Base-by-base conservation (phyloP, 768 basidiomycete species). In the Calocybe gangraenosa region DNA sequence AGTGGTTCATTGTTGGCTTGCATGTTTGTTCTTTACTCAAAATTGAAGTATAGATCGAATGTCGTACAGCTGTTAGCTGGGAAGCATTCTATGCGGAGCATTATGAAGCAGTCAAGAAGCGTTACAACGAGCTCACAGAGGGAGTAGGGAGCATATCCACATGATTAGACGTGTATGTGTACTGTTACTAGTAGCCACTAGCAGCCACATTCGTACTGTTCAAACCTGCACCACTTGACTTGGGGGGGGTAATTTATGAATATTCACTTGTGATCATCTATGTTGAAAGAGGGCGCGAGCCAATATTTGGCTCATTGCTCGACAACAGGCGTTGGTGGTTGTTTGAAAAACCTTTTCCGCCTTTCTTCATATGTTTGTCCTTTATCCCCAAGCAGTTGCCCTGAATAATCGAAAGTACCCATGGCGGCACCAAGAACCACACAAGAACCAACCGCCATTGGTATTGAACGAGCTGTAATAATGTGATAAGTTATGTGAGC, bases 271-370 rank as follows among this genome's bases (percentile, higher is more conserved):
- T n/a, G n/a, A n/a, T n/a, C n/a, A n/a, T n/a, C n/a, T n/a, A n/a
- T n/a, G n/a, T n/a, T n/a, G n/a, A n/a, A n/a, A n/a, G n/a, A n/a
- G n/a, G n/a, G n/a, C n/a, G n/a, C n/a, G n/a, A n/a, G n/a, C n/a
- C n/a, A n/a, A n/a, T n/a, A n/a, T n/a, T n/a, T n/a, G n/a, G n/a
- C n/a, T n/a, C n/a, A n/a, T n/a, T n/a, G n/a, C 34, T 69, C 65
- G 50, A 68, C 54, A 48, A 70, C 51, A 38, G 66, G 62, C 50
- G 71, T 66, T 51, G 70, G 66, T 58, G 74, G 69, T 34, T 82
- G 75, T 66, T 94, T 95, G 76, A 95, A 95, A 69, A 96, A 95
- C 32, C 70, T 76, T 65, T 71, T 78, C 57, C 87, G 77, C 52
- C 73, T 79, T 64, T 89, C 88, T 59, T 91, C 89, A 55, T 72